These are phyloP conservation scores for Balamuthia mandrillaris DNA, from an alignment of 208 protist species.

Conservation along the genomic window DNA sequence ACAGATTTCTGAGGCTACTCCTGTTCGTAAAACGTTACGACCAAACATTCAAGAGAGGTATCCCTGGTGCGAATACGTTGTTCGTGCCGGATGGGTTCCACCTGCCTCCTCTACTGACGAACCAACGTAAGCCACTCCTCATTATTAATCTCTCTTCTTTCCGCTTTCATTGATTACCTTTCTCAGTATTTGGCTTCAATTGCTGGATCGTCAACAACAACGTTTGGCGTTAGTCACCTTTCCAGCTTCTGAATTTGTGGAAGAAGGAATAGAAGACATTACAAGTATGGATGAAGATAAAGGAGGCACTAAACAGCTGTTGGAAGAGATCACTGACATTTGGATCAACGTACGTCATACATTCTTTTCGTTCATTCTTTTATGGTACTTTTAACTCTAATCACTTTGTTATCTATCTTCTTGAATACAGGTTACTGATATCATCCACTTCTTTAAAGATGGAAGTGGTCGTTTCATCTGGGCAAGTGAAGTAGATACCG, in stretches of 20 bases:
- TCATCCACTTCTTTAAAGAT: constrained; percentile 32
- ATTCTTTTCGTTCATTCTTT: not conserved
- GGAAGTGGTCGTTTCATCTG: not conserved
- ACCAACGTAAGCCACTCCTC: not conserved
- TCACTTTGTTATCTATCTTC: not conserved
- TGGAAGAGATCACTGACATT: not conserved
- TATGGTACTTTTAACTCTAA: not conserved
- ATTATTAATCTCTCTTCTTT: not conserved
- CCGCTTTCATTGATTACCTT: not conserved
- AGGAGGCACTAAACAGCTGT: not conserved
- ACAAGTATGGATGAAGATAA: not conserved
- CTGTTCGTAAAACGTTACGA: not conserved
- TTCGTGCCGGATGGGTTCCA: constrained; percentile 40
- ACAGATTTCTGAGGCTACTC: not conserved
- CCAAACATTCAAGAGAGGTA: not conserved
- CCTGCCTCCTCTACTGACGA: not conserved
- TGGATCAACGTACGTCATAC: constrained; percentile 44
- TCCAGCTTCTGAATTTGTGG: not conserved
- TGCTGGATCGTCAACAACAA: constrained; percentile 57
- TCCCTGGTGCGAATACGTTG: constrained; percentile 50
- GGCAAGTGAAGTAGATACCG: constrained; percentile 40
- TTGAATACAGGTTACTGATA: not conserved
- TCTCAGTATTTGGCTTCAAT: constrained; percentile 26
- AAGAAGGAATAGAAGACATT: not conserved
- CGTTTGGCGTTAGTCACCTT: constrained; percentile 2